phyloP scores from a whole-genome alignment of 2,329 filamentous ascomycete genomes.

The Sphaerulina vaccinii region DNA sequence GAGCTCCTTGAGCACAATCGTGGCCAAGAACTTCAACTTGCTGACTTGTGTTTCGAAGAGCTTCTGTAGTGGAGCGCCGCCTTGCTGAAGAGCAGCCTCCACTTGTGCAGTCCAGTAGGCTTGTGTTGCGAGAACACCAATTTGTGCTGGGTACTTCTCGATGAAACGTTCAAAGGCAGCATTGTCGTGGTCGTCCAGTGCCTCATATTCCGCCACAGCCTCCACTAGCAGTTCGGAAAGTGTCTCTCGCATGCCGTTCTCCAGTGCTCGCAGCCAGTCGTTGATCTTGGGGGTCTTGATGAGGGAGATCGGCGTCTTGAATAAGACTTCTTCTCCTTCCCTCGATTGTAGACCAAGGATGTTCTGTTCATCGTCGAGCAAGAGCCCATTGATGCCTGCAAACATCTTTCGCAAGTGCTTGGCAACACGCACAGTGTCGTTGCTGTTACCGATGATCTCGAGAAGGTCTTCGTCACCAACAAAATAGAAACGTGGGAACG shows the following conservation, averaged over 20 bases:
- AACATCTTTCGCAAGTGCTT: constrained; percentile 99
- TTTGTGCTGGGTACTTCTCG: constrained; percentile 81
- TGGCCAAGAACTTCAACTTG: constrained; percentile 79
- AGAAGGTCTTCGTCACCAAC: constrained; percentile 97
- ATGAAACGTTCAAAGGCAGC: constrained; percentile 77
- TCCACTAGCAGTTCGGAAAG: constrained; percentile 87
- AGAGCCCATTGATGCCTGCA: constrained; percentile 84
- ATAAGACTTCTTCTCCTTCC: constrained; percentile 81
- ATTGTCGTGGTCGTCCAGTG: constrained; percentile 66
- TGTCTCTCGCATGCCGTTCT: constrained; percentile 90
- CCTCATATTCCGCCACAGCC: constrained; percentile 76
- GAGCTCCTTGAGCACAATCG: constrained; percentile 85
- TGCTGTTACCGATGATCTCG: constrained; percentile 99
- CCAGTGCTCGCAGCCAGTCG: constrained; percentile 93
- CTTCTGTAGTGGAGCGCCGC: constrained; percentile 65
- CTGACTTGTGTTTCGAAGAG: constrained; percentile 81
- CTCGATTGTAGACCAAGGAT: constrained; percentile 94
- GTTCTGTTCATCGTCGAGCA: constrained; percentile 85
- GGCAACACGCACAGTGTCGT: constrained; percentile 90
- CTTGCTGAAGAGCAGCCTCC: constrained; percentile 70
- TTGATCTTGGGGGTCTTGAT: constrained; percentile 96
- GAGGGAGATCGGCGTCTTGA: constrained; percentile 90
- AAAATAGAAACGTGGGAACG: constrained; percentile 98
- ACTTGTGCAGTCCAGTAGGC: constrained; percentile 90
- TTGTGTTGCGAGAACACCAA: constrained; percentile 92